These are phyloP conservation scores for Xylaria polymorpha DNA, from an alignment of 2,329 filamentous ascomycete species.

Conservation along the genomic window DNA sequence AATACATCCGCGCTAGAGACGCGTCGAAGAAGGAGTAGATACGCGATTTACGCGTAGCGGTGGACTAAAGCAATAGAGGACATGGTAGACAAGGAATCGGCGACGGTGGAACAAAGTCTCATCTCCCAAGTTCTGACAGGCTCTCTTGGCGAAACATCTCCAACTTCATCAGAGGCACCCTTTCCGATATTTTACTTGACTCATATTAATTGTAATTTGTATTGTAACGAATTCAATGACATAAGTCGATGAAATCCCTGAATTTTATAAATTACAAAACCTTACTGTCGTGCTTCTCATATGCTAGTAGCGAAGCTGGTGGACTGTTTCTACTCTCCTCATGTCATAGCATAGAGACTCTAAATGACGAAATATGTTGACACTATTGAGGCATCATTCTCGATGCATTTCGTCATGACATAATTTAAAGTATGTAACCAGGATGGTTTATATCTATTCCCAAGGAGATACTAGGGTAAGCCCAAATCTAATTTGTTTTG, in stretches of 20 bases:
- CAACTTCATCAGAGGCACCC: neutral
- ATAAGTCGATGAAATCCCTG: neutral
- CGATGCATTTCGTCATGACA: neutral
- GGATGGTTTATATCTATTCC: constrained; percentile 4
- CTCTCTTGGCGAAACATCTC: neutral
- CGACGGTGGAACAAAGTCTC: neutral
- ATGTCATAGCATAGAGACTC: neutral
- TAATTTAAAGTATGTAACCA: neutral
- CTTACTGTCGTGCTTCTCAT: neutral
- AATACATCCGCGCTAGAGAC: constrained; percentile 43
- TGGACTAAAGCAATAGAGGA: neutral
- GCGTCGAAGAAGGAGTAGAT: constrained; percentile 13
- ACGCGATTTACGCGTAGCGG: neutral
- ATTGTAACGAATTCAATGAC: neutral
- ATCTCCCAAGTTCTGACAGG: neutral
- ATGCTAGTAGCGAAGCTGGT: neutral
- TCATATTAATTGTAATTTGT: neutral
- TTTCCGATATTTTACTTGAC: neutral
- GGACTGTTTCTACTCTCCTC: neutral
- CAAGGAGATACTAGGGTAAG: neutral
- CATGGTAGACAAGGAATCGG: neutral
- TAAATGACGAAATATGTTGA: neutral
- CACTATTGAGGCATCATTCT: neutral
- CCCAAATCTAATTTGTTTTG: neutral
- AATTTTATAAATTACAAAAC: neutral